phyloP scores from a whole-genome alignment of 148 eudicot genomes.

The Rhododendron molle region DNA sequence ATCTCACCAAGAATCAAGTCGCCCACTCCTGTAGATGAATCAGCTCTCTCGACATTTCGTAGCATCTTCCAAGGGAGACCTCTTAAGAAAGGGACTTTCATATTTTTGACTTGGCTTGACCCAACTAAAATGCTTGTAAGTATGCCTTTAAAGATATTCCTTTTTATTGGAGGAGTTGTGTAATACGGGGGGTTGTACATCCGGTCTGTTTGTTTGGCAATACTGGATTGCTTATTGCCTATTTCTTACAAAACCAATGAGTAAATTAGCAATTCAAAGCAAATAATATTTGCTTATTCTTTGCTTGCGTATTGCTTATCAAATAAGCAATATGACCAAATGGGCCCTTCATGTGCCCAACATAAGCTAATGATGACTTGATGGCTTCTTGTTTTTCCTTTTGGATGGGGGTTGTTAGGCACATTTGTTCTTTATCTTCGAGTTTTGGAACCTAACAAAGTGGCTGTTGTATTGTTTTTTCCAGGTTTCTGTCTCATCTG shows the following conservation, averaged over 20 bases:
- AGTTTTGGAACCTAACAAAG: neutral
- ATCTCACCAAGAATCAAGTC: slow-evolving; percentile 66
- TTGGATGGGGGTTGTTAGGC: neutral
- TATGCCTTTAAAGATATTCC: neutral
- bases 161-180: neutral
- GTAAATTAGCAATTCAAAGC: neutral
- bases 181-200: neutral
- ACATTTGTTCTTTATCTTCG: neutral
- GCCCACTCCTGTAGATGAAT: slow-evolving; percentile 51
- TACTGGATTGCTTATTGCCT: neutral
- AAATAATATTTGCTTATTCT: neutral
- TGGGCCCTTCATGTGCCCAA: neutral
- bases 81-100: slow-evolving; percentile 73
- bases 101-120: slow-evolving; percentile 80
- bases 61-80: slow-evolving; percentile 60
- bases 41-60: slow-evolving; percentile 68
- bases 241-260: neutral
- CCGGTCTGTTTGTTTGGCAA: neutral
- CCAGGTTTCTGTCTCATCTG: slow-evolving; percentile 64
- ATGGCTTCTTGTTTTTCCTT: neutral
- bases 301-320: neutral
- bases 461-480: slow-evolving; percentile 1
- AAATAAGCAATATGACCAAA: neutral
- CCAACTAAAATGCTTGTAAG: slow-evolving; percentile 79
- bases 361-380: neutral